Base-by-base conservation (phyloP, 2,329 filamentous ascomycete genomes). In the Colletotrichum ledebouriae region DNA sequence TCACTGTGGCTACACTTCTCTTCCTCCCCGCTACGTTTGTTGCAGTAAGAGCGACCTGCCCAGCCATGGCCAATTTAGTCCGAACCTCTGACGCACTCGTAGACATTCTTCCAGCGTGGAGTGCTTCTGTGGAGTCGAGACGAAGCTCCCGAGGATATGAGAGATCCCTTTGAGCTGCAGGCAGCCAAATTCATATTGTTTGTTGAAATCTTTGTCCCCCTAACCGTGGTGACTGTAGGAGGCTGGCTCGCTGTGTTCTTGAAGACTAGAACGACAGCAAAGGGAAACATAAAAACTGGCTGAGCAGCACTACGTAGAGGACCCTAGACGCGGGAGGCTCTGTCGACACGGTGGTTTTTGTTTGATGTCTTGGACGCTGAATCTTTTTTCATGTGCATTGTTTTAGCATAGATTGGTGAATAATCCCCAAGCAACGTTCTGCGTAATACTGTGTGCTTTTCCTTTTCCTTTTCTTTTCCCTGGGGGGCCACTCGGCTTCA, bases 11-110 rank as follows among this genome's bases (percentile, higher is more conserved):
- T 0, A 63, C 60, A 1, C 41, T 63, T 0, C 41, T 63, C 1
- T 63, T 63, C 10, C 52, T 63, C 3, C 60, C 60, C 2, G 52
- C 60, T 20, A 63, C 60, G 0, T 63, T 63, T 50, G 60, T 63
- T 12, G 60, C 60, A 17, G 60, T 63, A 63, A 63, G 57, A 50
- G 44, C 25, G 6, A 29, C 29, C 41, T 49, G n/a, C 29, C 57
- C 57, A 42, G 10, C 11, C 9, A 7, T 49, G 3, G 17, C 25
- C 42, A 17, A 20, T n/a, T 2, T 39, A 39, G 22, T 59, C 17
- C 41, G 44, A 59, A 29, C 57, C n/a, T 59, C 57, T 59, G 57
- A 59, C 57, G 17, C 12, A 3, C 11, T 25, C 13, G 13, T 4
- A 59, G 57, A 59, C 44, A 9, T 49, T 49, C 44, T 59, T 59